A percentile compares a stretch with the other conserved stretches of the same genome.
Evolutionary conservation across 2,329 filamentous ascomycete species (phyloP).

Genomic region (Emericellopsis atlantica): DNA sequence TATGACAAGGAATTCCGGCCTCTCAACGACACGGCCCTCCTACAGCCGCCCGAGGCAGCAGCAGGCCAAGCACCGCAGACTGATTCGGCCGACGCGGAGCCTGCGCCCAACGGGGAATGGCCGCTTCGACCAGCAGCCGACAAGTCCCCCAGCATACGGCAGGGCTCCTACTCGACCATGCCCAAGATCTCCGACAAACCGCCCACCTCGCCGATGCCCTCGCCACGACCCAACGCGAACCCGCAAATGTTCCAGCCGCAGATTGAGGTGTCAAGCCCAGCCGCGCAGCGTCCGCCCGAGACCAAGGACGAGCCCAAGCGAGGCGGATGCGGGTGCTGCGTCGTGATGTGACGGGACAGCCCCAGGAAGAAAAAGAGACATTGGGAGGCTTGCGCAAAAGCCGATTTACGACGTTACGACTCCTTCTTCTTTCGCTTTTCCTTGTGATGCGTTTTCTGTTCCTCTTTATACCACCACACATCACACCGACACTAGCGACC

Average conservation of each 20-base stretch:
- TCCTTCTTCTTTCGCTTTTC: neutral
- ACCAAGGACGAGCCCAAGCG: slow-evolving; percentile 18
- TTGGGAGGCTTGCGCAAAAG: neutral
- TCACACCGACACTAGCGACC: neutral
- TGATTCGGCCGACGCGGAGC: slow-evolving; percentile 15
- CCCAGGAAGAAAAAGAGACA: neutral
- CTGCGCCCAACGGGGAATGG: slow-evolving; percentile 35
- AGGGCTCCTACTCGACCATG: slow-evolving; percentile 48
- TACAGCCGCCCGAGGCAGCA: slow-evolving; percentile 23
- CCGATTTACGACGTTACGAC: slow-evolving; percentile 4
- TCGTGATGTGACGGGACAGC: slow-evolving; percentile 28
- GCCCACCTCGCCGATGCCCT: slow-evolving; percentile 21
- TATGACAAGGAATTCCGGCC: slow-evolving; percentile 85
- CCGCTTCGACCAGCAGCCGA: slow-evolving; percentile 36
- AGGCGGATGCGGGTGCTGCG: slow-evolving; percentile 35
- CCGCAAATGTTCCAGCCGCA: slow-evolving; percentile 17
- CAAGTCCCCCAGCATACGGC: slow-evolving; percentile 32
- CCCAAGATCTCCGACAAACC: slow-evolving; percentile 36
- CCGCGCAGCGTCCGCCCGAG: slow-evolving; percentile 2
- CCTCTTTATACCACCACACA: neutral
- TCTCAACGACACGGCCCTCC: slow-evolving; percentile 53
- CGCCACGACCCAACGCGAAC: slow-evolving; percentile 25
- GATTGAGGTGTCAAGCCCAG: slow-evolving; percentile 9
- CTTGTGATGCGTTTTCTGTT: neutral
- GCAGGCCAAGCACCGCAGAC: slow-evolving; percentile 8